Evolutionary conservation across 2,329 filamentous ascomycete genomes (phyloP), one percentile per base, ranked within the genome.

Genomic region (Gaeumannomyces sp.): DNA sequence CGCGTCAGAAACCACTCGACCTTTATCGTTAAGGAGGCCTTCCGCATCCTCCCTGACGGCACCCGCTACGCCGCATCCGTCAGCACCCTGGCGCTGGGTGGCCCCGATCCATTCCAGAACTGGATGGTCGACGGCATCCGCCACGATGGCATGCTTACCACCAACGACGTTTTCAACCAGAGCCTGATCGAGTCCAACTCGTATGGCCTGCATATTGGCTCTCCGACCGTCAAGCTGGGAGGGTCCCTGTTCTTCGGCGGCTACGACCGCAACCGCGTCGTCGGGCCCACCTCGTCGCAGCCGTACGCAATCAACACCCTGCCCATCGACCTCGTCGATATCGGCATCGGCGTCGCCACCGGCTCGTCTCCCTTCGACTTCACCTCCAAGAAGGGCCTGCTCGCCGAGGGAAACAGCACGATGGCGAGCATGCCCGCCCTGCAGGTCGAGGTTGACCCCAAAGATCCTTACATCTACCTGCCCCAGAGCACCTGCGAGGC

Each of bases 401-500:
- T 35, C 11, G 33, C 33, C 11, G 33, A 35, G 11, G 33, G 33
- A 14, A 35, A 35, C 33, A 35, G 11, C 33, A 35, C 33, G 33
- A 11, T 35, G 33, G 33, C 33, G 33, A 35, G 33, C 33, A 35
- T 35, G 33, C 3, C 33, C 33, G 11, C 11, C 33, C 33, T 35
- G 11, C 33, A 35, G 33, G 63, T 68, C 25, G 16, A 53, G 8
- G 66, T 67, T 22, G 74, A 70, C 64, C 71, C 74, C 4, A 68
- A 68, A 3, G 67, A 69, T 3, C 77, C 78, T 0, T 79, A 78
- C 64, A 70, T 81, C 25, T 74, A 77, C 53, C 71, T 81, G 2
- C 77, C 77, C 0, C 67, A 72, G 19, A 73, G 72, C 2, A 76
- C 76, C 0, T 81, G 78, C 67, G 74, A 77, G 53, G 74, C 73